Evolutionary conservation across 768 basidiomycete genomes (phyloP), one percentile per base, ranked within the genome.

Genomic region (Podaxis pistillaris): DNA sequence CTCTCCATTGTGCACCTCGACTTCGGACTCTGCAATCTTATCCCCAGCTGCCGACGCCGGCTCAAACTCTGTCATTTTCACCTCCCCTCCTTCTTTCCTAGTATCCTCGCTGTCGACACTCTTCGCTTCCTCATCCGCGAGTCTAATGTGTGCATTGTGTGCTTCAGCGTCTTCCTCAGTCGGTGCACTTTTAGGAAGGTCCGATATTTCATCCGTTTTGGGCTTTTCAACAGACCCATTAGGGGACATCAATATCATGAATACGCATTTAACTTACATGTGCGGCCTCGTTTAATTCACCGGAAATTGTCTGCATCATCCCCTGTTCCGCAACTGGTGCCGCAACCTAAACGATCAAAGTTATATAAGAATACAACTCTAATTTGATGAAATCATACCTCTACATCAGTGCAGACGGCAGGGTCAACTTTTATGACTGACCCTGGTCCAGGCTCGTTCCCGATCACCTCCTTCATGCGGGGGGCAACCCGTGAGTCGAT

Each of bases 401-500:
- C 33, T 8, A 1, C 19, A 13, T 40, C 30, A 44, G 44, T 17
- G 40, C 24, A 30, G 53, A 22, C 19, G 19, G 17, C 15, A 60
- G 60, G 52, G 52, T 60, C 41, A 44, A 2, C 28, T 17, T 41
- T 40, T n/a, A 41, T 38, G 22, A 30, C 51, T 24, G 60, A 47
- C 41, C 53, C 60, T 62, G 60, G 13, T 7, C 19, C 52, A 55
- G 52, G 52, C 24, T 62, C 53, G n/a, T 36, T 7, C 44, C 22
- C 53, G 17, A 22, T 24, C 15, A 33, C 50, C 44, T 46, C 50
- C 44, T 46, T 46, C 19, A 50, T 28, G 24, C 6, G 13, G 19
- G 26, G 22, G 9, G 2, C 0, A 6, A 24, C 3, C 26, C 2
- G 9, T 28, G 11, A 50, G 49, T 41, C 19, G 24, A 54, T 28